Evolutionary conservation across 805 yeast genomes (phyloP), one percentile per base, ranked within the genome.

Genomic region (Ogataea naganishii): DNA sequence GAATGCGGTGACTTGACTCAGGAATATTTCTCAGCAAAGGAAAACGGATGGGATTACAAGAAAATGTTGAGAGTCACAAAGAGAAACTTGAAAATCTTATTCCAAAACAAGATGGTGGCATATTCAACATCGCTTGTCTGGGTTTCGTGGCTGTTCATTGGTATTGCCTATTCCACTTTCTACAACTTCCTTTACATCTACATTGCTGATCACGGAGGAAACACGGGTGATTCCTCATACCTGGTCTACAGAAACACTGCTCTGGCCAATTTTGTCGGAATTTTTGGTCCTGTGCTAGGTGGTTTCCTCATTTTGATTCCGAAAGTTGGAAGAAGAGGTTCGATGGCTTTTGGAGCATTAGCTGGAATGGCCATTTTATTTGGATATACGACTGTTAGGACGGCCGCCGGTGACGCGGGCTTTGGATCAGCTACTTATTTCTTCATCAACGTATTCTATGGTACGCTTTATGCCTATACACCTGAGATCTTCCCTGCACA

Each of bases 391-490:
- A 68, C 73, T 4, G 75, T 75, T 7, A 61, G 62, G 43, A 58
- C 72, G 2, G 53, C 65, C 26, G 57, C 66, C 7, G 69, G 62
- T 60, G 69, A 68, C 43, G 67, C 73, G 29, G 64, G 57, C 6
- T 47, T 58, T 23, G 49, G 57, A n/a, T 44, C 62, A 18, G 60
- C 63, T 23, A 66, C 74, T 20, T 67, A 64, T 34, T 41, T 60
- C 35, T 51, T 51, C 37, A 43, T 59, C 34, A 52, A 58, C 48
- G 56, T 69, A 31, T 67, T 66, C 44, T 72, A 68, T 43, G 76
- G 75, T 4, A 66, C 67, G 14, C 49, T 73, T 18, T 73, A 70
- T 41, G 79, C 78, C 8, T 73, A 71, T 43, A 72, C 80, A 3
- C 79, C 78, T 1, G 77, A 73, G 39, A 64, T 68, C 12, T 60